Evolutionary conservation across 768 basidiomycete species (phyloP).

Genomic region (Rhodotorula taiwanensis): DNA sequence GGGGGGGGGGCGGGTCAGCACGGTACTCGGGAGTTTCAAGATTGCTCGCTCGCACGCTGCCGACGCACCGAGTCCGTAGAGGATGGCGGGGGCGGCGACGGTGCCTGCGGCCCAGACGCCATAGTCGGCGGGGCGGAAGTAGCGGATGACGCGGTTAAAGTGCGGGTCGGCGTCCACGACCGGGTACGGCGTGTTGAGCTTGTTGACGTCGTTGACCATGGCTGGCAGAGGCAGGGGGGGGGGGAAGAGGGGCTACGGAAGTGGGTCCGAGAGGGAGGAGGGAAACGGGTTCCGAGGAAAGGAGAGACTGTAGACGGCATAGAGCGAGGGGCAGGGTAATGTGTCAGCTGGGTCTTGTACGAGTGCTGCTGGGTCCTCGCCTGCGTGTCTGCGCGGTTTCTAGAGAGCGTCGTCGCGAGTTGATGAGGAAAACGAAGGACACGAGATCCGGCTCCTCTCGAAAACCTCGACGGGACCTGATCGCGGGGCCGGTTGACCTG

Average conservation of each 20-base stretch:
- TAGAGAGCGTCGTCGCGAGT: too few species aligned
- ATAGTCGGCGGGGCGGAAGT: constrained; percentile 83
- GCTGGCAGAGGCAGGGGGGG: background rate
- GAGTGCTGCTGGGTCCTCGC: too few species aligned
- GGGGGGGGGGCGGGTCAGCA: background rate
- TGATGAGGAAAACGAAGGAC: too few species aligned
- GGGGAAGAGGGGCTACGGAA: background rate
- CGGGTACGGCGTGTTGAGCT: constrained; percentile 59
- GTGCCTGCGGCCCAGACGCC: constrained; percentile 73
- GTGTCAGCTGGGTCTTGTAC: too few species aligned
- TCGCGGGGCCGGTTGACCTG: too few species aligned
- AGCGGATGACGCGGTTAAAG: constrained; percentile 73
- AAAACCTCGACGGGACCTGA: too few species aligned
- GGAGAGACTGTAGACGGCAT: too few species aligned
- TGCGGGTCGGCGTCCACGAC: constrained; percentile 93
- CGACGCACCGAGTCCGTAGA: constrained; percentile 77
- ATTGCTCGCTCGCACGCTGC: too few species aligned
- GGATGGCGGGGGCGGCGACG: constrained; percentile 68
- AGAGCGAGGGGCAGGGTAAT: too few species aligned
- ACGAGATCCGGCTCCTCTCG: too few species aligned
- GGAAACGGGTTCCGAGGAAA: too few species aligned
- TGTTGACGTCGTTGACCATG: constrained; percentile 33
- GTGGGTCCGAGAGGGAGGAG: background rate
- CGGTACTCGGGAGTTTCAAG: background rate
- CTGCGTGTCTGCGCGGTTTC: too few species aligned